phyloP scores from a whole-genome alignment of 176 grass and related monocot genomes.

The Musa troglodytarum region DNA sequence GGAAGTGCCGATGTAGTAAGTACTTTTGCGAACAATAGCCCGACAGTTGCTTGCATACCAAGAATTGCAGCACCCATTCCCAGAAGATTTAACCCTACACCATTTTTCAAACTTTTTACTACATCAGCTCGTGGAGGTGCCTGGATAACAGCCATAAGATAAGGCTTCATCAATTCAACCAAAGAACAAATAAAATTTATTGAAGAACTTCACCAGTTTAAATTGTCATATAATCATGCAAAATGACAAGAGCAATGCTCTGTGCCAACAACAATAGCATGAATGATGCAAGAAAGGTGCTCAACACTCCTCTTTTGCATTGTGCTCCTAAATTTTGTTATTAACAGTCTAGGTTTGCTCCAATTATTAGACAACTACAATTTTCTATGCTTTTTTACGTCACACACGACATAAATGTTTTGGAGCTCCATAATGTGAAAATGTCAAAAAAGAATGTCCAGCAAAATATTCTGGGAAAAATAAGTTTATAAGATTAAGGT shows the following conservation, averaged over 20 bases:
- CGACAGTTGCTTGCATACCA: slow-evolving; percentile 83
- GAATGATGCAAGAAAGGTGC: neutral
- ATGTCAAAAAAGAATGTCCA: too few species aligned
- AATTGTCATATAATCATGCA: neutral
- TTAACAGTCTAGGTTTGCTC: neutral
- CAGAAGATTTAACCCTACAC: slow-evolving; percentile 50
- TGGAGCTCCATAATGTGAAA: too few species aligned
- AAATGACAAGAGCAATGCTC: neutral
- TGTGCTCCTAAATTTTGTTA: neutral
- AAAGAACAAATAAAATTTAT: neutral
- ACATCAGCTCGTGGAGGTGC: slow-evolving; percentile 72
- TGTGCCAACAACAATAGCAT: neutral
- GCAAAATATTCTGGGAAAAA: too few species aligned
- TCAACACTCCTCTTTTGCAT: neutral
- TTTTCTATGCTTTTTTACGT: too few species aligned
- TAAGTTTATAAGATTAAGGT: too few species aligned
- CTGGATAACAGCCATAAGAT: slow-evolving; percentile 27
- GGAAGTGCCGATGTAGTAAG: slow-evolving; percentile 58
- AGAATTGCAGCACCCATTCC: slow-evolving; percentile 78
- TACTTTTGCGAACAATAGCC: slow-evolving; percentile 56
- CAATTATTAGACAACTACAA: too few species aligned
- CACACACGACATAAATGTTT: too few species aligned
- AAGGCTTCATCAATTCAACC: neutral
- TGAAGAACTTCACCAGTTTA: neutral
- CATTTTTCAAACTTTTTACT: slow-evolving; percentile 66